Base-by-base conservation (phyloP, 164 flowering plant genomes). In the Hamamelis virginiana region DNA sequence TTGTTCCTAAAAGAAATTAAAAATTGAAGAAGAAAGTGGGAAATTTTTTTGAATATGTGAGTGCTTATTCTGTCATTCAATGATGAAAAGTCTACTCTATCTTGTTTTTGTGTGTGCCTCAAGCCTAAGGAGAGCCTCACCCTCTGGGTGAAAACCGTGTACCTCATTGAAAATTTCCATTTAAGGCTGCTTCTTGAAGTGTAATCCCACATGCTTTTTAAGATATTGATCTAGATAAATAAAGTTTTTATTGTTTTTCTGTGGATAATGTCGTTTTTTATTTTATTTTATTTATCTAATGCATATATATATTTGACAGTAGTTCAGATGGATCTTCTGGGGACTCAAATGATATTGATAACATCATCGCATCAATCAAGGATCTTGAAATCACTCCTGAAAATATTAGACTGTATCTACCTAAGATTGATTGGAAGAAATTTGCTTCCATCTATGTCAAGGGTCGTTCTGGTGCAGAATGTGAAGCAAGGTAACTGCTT, bases 391-490 rank as follows among this genome's bases (percentile, higher is more conserved):
- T 89, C 55, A 72, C 89, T 13, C 84, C 91, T 26, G 87, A 86
- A 69, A 66, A 61, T 53, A 72, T 89, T 65, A 78, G 87, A 62
- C 73, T 78, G 43, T 89, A 84, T 73, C 69, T 87, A 50, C 91
- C 89, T 13, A 84, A 85, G 73, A 84, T 90, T 58, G 77, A 90
- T 56, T 92, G 97, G 97, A 78, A 90, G 38, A 78, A 78, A 44
- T 72, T 92, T 75, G 92, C 94, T 43, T 85, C 89, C 65, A 77
- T 69, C 75, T 82, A 92, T 76, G 73, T 81, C 38, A 61, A 62
- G 51, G 86, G 89, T 33, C 94, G 82, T 22, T 79, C 90, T 72
- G 98, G 93, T 76, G 86, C 88, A 61, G 99, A 95, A 83, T 95
- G 99, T 83, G 83, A 86, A 81, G 79, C 90, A 71, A 91, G 90